Evolutionary conservation across 139 green algal genomes (phyloP).

Genomic region (Micromonas commoda): DNA sequence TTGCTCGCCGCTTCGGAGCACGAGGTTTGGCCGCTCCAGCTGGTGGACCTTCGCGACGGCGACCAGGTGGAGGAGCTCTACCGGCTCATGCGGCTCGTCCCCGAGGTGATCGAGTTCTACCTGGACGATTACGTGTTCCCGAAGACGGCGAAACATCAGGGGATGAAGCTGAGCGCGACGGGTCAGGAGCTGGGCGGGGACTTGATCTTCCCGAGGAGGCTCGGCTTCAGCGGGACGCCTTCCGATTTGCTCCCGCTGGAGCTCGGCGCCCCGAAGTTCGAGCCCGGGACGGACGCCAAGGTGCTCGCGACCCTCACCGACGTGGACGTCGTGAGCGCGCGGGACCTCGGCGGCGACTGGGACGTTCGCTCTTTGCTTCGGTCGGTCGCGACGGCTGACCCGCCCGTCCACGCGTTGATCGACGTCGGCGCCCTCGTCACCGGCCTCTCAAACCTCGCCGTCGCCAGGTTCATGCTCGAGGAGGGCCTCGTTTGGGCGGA

Average conservation of each 20-base stretch:
- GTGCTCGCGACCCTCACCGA: slow-evolving; percentile 22
- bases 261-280: slow-evolving; percentile 11
- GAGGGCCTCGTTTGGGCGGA: slow-evolving; percentile 22
- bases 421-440: slow-evolving; percentile 38
- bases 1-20: not conserved
- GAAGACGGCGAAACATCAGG: slow-evolving; percentile 30
- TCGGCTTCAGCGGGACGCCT: slow-evolving; percentile 30
- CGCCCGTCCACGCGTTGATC: slow-evolving; percentile 31
- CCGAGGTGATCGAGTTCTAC: slow-evolving; percentile 29
- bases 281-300: slow-evolving; percentile 22
- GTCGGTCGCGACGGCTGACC: slow-evolving; percentile 20
- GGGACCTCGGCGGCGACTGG: slow-evolving; percentile 9
- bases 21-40: slow-evolving; percentile 31
- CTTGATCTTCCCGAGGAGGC: slow-evolving; percentile 29
- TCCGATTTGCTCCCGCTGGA: slow-evolving; percentile 28
- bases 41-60: slow-evolving; percentile 33
- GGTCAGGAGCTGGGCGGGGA: slow-evolving; percentile 37
- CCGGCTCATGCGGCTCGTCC: slow-evolving; percentile 17
- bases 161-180: slow-evolving; percentile 27
- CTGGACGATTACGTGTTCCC: slow-evolving; percentile 34
- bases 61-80: slow-evolving; percentile 33
- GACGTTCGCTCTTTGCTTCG: slow-evolving; percentile 5
- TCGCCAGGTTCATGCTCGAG: slow-evolving; percentile 33
- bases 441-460: slow-evolving; percentile 28
- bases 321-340: not conserved